These are phyloP conservation scores for Dictyostelium capitatum DNA, from an alignment of 78 protist species.

Conservation along the genomic window DNA sequence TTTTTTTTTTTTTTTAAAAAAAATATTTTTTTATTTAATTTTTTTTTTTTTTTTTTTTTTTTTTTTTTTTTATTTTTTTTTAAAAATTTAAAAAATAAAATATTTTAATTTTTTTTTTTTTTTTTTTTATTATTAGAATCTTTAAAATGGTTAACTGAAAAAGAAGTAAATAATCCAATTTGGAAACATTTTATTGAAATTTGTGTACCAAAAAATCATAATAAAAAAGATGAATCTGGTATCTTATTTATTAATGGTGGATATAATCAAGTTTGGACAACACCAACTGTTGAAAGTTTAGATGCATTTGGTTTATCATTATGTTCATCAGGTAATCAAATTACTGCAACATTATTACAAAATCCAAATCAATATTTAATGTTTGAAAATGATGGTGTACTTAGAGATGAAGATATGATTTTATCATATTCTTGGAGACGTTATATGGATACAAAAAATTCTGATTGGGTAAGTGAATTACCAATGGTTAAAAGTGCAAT, in stretches of 20 bases:
- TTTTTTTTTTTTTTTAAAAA: too few relatives aligned
- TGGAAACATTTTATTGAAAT: slow-evolving; percentile 3
- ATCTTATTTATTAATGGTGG: slow-evolving; percentile 5
- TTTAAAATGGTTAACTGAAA: background rate
- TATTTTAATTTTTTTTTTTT: too few relatives aligned
- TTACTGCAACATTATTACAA: background rate
- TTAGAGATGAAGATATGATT: slow-evolving; percentile 35
- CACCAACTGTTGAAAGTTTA: background rate
- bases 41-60: too few relatives aligned
- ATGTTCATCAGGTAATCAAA: background rate
- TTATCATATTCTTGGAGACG: slow-evolving; percentile 43
- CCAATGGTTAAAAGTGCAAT: slow-evolving; percentile 23
- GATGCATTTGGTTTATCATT: background rate
- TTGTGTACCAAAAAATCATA: background rate
- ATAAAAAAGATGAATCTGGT: background rate
- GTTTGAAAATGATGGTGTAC: slow-evolving; percentile 31
- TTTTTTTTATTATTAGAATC: too few relatives aligned
- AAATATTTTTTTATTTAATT: too few relatives aligned
- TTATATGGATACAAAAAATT: background rate
- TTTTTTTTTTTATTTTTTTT: too few relatives aligned
- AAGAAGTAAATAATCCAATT: background rate
- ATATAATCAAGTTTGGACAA: background rate
- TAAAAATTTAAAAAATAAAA: too few relatives aligned
- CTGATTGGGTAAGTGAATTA: slow-evolving; percentile 22
- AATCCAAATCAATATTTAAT: slow-evolving; percentile 52